These are phyloP conservation scores for Liriodendron chinense DNA, from an alignment of 164 flowering plant species.

Conservation along the genomic window DNA sequence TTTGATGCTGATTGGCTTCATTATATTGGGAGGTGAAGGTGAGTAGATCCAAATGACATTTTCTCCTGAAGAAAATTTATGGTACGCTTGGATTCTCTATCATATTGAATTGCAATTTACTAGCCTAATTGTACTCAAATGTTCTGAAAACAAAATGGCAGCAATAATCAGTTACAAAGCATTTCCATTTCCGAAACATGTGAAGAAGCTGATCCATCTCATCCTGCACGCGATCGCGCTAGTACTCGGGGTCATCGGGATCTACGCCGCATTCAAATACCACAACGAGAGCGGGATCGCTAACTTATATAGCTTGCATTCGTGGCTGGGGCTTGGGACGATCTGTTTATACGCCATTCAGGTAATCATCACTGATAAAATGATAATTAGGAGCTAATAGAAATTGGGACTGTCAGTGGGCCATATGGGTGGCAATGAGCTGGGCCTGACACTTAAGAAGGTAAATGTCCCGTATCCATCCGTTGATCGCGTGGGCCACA, in stretches of 20 bases:
- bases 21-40: slow-evolving; percentile 97
- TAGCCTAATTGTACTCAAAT: too few species aligned
- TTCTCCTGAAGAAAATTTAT: neutral
- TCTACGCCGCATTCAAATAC: slow-evolving; percentile 72
- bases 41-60: slow-evolving; percentile 7
- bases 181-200: slow-evolving; percentile 58
- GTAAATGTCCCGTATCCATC: neutral
- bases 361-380: slow-evolving; percentile 35
- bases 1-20: slow-evolving; percentile 82
- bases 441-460: neutral
- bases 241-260: slow-evolving; percentile 70
- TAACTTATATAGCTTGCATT: slow-evolving; percentile 90
- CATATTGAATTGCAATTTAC: neutral
- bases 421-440: neutral
- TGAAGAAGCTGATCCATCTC: slow-evolving; percentile 78
- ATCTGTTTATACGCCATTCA: slow-evolving; percentile 78
- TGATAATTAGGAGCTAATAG: neutral
- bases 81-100: neutral
- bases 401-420: neutral
- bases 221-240: slow-evolving; percentile 73
- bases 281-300: slow-evolving; percentile 84
- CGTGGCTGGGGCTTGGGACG: slow-evolving; percentile 85
- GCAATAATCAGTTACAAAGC: slow-evolving; percentile 85
- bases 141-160: slow-evolving; percentile 27
- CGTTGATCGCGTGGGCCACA: too few species aligned